Conservation (phyloP, 2,329 filamentous ascomycete genomes). For the Diaporthe aspalathi region DNA sequence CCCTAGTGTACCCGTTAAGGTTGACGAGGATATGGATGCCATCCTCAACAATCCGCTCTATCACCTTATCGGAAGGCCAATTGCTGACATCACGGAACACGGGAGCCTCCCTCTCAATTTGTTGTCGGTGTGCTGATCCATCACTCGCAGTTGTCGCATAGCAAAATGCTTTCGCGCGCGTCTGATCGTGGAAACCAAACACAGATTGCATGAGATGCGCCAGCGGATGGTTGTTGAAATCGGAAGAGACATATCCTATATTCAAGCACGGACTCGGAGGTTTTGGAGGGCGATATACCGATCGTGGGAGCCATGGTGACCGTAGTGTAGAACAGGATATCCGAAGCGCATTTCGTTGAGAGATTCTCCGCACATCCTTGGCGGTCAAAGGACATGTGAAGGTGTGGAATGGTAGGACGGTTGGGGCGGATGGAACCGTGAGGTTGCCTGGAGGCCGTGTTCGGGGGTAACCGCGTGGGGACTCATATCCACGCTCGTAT, state of each 20-base stretch:
- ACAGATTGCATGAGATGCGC: constrained; percentile 99
- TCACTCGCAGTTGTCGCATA: constrained; percentile 96
- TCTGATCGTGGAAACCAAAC: constrained; percentile 86
- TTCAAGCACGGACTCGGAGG: constrained; percentile 88
- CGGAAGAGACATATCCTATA: constrained; percentile 95
- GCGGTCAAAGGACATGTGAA: constrained; percentile 95
- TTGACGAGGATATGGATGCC: constrained; percentile 96
- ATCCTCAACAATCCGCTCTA: constrained; percentile 87
- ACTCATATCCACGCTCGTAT: constrained; percentile 71
- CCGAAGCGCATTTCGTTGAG: constrained; percentile 90
- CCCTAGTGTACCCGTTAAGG: constrained; percentile 96
- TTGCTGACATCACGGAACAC: constrained; percentile 88
- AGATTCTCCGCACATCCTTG: constrained; percentile 91
- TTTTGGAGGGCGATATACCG: constrained; percentile 85
- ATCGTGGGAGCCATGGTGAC: constrained; percentile 84
- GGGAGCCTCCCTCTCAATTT: constrained; percentile 93
- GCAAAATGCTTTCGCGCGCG: constrained; percentile 85
- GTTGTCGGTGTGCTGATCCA: constrained; percentile 85
- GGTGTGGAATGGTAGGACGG: constrained; percentile 95
- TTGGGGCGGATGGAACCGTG: constrained; percentile 87
- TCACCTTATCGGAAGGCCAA: constrained; percentile 86
- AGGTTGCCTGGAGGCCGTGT: constrained; percentile 79
- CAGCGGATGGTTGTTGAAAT: constrained; percentile 98
- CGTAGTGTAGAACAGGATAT: constrained; percentile 92
- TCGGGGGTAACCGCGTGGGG: constrained; percentile 72